Base-by-base conservation (phyloP, 805 yeast genomes). In the Diddensiella transvaalensis region DNA sequence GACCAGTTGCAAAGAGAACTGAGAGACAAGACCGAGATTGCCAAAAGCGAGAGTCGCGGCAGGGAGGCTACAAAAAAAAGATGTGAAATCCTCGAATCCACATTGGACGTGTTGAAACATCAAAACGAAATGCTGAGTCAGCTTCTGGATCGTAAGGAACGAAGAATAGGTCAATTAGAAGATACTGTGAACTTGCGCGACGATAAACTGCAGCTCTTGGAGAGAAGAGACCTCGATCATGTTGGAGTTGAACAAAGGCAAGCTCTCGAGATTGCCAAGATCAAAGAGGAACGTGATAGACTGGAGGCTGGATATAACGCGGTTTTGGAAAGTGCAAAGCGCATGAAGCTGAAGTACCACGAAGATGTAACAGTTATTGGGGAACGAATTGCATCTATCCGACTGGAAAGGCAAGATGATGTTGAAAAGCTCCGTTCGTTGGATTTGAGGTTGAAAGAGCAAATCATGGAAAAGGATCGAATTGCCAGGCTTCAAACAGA, bases 121-220 rank as follows among this genome's bases (percentile, higher is more conserved):
- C 91, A 87, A 59, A 83, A 83, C 57, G 89, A 85, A 54, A 83
- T 83, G 70, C 72, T 84, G 38, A 82, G 77, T 58, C 80, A 88
- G 1, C 67, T 85, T 53, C 66, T 87, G 50, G 79, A 76, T 52
- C 70, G 95, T 45, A 85, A 85, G 58, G 88, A 85, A 57, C 72
- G 90, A 44, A 71, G 87, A 46, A 76, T 85, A 22, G 59, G 69
- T 24, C 91, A 84, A 55, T 66, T 86, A 57, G 95, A 87, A 62
- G 69, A 66, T 36, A 80, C 79, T 54, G 64, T 76, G 17, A 41
- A 29, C 15, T 32, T 30, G 21, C 47, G 43, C 23, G 49, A 53
- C 22, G 21, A 29, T 10, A 24, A 38, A 13, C 33, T 55, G 1
- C 24, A 40, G 21, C 17, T 30, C 22, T 29, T 44, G 11, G 43